Evolutionary conservation across 345 rosid species (phyloP), one percentile per base, ranked within the genome.

Genomic region (Durio zibethinus): DNA sequence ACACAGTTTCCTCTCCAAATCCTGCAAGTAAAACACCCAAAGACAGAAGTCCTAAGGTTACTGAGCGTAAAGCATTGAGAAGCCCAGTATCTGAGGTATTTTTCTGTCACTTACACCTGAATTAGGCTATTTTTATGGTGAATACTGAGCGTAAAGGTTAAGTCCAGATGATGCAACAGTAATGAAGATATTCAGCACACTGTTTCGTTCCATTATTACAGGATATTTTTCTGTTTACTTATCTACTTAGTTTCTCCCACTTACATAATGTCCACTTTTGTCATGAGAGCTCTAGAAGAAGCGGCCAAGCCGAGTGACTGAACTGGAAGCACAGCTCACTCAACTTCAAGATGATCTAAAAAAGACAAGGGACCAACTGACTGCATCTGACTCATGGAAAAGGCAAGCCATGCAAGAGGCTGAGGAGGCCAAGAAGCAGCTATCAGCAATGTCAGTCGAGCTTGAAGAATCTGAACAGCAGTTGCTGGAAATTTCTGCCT

Each of bases 301-400:
- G 79, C 85, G 92, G 29, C 80, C 87, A 7, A 77, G 85, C 48
- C 85, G 77, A 81, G 80, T 90, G 76, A 77, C 88, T 0, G 94
- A 92, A 80, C 79, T 90, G 82, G 95, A 88, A 78, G 80, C 88
- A 40, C 97, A 91, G 86, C 74, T 91, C 48, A 59, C 87, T 78
- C 94, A 89, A 78, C 93, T 96, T 56, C 94, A 90, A 84, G 97
- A 90, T 64, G 97, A 94, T 68, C 89, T 96, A 16, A 91, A 88
- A 85, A 96, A 81, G 84, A 86, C 88, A 14, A 96, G 89, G 81
- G 96, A 92, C 40, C 90, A 94, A 79, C 84, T 94, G 75, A 90
- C 43, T 18, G 77, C 88, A 23, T 88, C 97, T 2, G 99, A 96
- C 82, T 84, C 93, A 4, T 85, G 69, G 70, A 96, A 88, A 84